Evolutionary conservation across 177 flowering plant genomes (phyloP).

Genomic region (Vitis hybrid): DNA sequence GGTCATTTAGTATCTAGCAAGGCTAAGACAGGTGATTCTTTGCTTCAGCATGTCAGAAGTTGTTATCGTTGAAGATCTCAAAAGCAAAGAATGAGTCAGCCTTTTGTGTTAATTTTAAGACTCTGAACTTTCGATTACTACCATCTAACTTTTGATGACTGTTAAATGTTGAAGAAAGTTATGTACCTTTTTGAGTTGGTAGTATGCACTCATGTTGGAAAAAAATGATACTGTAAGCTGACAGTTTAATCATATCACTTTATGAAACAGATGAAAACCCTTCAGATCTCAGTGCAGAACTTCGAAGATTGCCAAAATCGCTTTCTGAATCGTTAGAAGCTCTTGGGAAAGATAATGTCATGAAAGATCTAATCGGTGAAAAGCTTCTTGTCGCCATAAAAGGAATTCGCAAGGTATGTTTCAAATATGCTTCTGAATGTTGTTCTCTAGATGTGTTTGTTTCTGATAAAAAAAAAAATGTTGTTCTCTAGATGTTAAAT

Average conservation of each 20-base stretch:
- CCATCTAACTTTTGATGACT: not conserved
- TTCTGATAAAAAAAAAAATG: too few species aligned
- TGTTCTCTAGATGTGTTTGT: not conserved
- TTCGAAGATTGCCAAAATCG: constrained; percentile 64
- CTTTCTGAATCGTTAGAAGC: constrained; percentile 81
- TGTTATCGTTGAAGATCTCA: too few species aligned
- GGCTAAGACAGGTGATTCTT: too few species aligned
- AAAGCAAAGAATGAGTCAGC: too few species aligned
- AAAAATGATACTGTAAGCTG: not conserved
- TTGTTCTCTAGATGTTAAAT: not conserved
- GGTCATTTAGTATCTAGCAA: too few species aligned
- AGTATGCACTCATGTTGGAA: not conserved
- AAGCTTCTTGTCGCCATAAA: constrained; percentile 64
- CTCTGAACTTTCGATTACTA: too few species aligned
- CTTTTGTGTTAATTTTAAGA: too few species aligned
- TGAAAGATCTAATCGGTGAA: constrained; percentile 68
- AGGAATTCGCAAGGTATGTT: constrained; percentile 76
- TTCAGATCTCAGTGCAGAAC: constrained; percentile 28
- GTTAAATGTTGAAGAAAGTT: too few species aligned
- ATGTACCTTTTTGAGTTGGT: too few species aligned
- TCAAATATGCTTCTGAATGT: not conserved
- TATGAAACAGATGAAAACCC: constrained; percentile 67
- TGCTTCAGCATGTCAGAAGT: too few species aligned
- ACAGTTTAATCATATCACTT: not conserved
- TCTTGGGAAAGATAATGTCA: constrained; percentile 52